phyloP scores from a whole-genome alignment of 345 rosid species.

The Euclidium syriacum region DNA sequence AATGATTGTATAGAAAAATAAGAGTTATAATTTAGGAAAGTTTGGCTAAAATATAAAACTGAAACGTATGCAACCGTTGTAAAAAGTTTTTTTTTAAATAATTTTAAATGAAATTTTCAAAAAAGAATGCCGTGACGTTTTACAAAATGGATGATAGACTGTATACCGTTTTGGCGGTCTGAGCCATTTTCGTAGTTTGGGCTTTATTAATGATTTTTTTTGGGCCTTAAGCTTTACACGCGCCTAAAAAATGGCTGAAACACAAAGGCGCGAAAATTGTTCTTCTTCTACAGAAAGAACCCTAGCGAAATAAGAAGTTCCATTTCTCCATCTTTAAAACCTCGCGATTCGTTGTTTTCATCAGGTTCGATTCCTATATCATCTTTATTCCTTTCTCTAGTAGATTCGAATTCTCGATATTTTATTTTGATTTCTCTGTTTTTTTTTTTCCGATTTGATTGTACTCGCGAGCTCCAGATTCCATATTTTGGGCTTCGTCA shows the following conservation, averaged over 20 bases:
- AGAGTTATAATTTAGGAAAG: too few relatives aligned
- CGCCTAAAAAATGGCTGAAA: constrained; percentile 1
- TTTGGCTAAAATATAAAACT: too few relatives aligned
- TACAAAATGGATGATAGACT: not conserved
- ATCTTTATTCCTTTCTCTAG: not conserved
- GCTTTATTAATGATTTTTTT: not conserved
- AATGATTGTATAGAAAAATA: too few relatives aligned
- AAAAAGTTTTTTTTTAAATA: too few relatives aligned
- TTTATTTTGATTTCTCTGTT: not conserved
- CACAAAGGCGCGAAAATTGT: constrained; percentile 18
- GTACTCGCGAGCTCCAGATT: not conserved
- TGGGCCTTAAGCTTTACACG: not conserved
- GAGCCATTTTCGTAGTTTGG: not conserved
- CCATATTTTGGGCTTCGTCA: not conserved
- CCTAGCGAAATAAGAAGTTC: constrained; percentile 1
- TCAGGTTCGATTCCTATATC: not conserved
- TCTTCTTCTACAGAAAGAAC: not conserved
- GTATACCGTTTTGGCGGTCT: not conserved
- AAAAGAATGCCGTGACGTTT: not conserved
- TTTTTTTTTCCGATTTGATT: not conserved
- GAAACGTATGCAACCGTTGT: too few relatives aligned
- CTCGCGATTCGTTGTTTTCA: not conserved
- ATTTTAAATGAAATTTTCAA: too few relatives aligned
- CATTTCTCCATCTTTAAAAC: not conserved
- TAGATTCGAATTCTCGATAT: not conserved